These are phyloP conservation scores for Ophiosphaerella narmari DNA, from an alignment of 2,329 filamentous ascomycete genomes.

Conservation along the genomic window DNA sequence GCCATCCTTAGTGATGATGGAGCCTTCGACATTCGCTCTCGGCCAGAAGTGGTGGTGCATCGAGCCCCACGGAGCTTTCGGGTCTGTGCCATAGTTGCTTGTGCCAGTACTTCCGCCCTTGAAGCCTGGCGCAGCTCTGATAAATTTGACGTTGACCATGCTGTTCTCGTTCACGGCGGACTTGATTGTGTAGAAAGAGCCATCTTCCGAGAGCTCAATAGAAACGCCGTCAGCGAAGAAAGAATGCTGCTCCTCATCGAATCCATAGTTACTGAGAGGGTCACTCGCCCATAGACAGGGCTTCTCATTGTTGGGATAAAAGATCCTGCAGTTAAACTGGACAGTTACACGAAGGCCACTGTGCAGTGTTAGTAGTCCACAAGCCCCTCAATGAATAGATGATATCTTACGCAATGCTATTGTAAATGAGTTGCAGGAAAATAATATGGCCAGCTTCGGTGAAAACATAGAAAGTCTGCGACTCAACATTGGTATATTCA, in stretches of 20 bases:
- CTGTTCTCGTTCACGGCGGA: constrained; percentile 80
- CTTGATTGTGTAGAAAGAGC: constrained; percentile 83
- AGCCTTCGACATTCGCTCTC: constrained; percentile 78
- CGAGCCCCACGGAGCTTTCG: constrained; percentile 82
- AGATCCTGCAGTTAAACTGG: constrained; percentile 95
- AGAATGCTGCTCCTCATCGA: constrained; percentile 79
- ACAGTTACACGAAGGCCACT: constrained; percentile 88
- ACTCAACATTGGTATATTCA: constrained; percentile 89
- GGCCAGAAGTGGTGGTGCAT: constrained; percentile 98
- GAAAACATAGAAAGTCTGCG: constrained; percentile 90
- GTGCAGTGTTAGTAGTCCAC: constrained; percentile 26
- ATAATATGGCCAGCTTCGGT: constrained; percentile 76
- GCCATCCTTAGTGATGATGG: constrained; percentile 80
- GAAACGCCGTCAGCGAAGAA: constrained; percentile 89
- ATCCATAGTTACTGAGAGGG: constrained; percentile 76
- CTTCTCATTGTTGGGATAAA: constrained; percentile 73
- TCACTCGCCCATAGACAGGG: constrained; percentile 84
- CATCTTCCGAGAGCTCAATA: constrained; percentile 83
- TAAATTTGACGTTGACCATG: constrained; percentile 85
- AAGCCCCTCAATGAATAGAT: constrained; percentile 32
- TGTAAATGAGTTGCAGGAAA: constrained; percentile 93
- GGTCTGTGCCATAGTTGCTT: constrained; percentile 84
- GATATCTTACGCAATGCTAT: constrained; percentile 79
- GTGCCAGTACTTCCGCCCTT: constrained; percentile 83
- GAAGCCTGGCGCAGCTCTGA: constrained; percentile 77